Conservation (phyloP, 768 basidiomycete genomes). For the Mycena crocata region DNA sequence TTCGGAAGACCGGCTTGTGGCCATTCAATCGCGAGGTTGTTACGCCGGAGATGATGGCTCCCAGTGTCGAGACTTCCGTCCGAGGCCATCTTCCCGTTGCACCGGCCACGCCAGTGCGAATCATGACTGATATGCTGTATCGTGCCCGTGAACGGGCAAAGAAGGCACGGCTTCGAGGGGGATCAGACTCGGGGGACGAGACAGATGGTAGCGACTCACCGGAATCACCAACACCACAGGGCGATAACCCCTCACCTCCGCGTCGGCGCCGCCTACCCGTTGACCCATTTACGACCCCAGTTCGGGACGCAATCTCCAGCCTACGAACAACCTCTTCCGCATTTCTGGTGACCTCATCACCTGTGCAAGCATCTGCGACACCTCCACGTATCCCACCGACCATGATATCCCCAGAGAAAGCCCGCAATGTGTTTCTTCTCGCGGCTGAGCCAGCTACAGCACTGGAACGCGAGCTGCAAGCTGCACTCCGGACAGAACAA, state of each 20-base stretch:
- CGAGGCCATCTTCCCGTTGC: constrained; percentile 35
- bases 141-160: not conserved
- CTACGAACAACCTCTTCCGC: not conserved
- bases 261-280: not conserved
- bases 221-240: not conserved
- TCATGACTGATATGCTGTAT: constrained; percentile 27
- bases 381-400: not conserved
- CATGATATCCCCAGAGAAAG: constrained; percentile 4
- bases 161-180: not conserved
- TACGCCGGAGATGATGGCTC: constrained; percentile 43
- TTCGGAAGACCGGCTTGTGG: constrained; percentile 47
- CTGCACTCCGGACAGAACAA: constrained; percentile 22
- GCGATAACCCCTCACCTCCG: constrained; percentile 8
- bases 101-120: constrained; percentile 35
- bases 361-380: not conserved
- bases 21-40: constrained; percentile 46
- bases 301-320: not conserved
- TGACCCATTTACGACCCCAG: constrained; percentile 5
- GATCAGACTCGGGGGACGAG: not conserved
- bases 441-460: not conserved
- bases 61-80: constrained; percentile 35
- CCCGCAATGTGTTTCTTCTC: not conserved
- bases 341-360: constrained; percentile 6
- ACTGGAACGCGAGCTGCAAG: constrained; percentile 7
- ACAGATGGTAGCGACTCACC: not conserved